Evolutionary conservation across 2,329 filamentous ascomycete species (phyloP).

Genomic region (Fusarium ambrosium): DNA sequence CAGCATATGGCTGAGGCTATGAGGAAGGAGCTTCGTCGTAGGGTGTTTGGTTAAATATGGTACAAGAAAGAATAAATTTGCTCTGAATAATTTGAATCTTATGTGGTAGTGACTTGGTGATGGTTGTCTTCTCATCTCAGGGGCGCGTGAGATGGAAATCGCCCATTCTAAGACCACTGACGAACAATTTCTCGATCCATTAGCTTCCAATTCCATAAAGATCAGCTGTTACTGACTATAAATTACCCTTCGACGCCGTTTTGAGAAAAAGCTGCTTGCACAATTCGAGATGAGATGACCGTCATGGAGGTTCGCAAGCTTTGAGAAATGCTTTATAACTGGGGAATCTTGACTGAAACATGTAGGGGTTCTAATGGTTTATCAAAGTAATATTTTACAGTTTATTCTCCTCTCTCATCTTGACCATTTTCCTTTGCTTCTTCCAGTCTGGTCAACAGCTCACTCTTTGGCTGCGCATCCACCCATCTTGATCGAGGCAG

Average conservation of each 20-base stretch:
- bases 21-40: slow-evolving; percentile 47
- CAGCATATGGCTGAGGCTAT: slow-evolving; percentile 47
- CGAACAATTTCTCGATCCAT: not conserved
- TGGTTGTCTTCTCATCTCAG: not conserved
- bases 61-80: not conserved
- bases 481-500: not conserved
- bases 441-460: not conserved
- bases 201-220: not conserved
- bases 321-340: not conserved
- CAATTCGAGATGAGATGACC: not conserved
- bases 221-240: too few species aligned
- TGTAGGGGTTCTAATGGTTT: not conserved
- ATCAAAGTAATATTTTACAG: not conserved
- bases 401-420: not conserved
- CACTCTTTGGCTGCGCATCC: not conserved
- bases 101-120: not conserved
- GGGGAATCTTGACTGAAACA: too few species aligned
- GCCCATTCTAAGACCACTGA: not conserved
- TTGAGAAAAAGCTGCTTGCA: not conserved
- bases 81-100: not conserved
- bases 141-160: too few species aligned
- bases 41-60: slow-evolving; percentile 37
- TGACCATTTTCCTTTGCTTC: not conserved
- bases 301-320: not conserved
- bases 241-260: not conserved